These are phyloP conservation scores for Isoetes engelmannii DNA, from an alignment of 83 land plant genomes.

Conservation along the genomic window DNA sequence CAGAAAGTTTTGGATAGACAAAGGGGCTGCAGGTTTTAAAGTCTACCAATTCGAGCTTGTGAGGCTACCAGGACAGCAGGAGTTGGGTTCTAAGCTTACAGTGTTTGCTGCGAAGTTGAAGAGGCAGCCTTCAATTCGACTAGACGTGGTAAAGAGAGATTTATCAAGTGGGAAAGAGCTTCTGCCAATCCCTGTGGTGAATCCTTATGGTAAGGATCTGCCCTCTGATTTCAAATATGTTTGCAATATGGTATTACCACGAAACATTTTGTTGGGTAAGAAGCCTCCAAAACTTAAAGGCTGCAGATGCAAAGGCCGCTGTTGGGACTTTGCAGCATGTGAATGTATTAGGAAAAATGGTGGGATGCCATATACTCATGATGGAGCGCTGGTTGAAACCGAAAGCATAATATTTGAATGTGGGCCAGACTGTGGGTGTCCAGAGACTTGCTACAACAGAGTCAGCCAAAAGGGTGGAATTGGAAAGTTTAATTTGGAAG, in stretches of 20 bases:
- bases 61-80: background rate
- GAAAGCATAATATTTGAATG: constrained; percentile 1
- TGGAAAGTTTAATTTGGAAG: background rate
- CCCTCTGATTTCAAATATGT: background rate
- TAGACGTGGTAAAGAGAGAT: background rate
- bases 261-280: background rate
- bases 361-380: no score
- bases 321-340: background rate
- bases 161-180: background rate
- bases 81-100: background rate
- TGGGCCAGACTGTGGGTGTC: constrained; percentile 3
- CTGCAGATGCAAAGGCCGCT: background rate
- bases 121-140: background rate
- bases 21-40: background rate
- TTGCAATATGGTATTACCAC: background rate
- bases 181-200: background rate
- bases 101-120: background rate
- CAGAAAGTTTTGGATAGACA: background rate
- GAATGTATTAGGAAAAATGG: constrained; percentile 4
- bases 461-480: constrained; percentile 1
- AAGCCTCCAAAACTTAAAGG: background rate
- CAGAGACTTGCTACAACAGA: background rate
- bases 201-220: background rate
- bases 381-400: background rate
- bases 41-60: background rate